Evolutionary conservation across 2,329 filamentous ascomycete species (phyloP), one percentile per base, ranked within the genome.

Genomic region (Diaporthe sp.): DNA sequence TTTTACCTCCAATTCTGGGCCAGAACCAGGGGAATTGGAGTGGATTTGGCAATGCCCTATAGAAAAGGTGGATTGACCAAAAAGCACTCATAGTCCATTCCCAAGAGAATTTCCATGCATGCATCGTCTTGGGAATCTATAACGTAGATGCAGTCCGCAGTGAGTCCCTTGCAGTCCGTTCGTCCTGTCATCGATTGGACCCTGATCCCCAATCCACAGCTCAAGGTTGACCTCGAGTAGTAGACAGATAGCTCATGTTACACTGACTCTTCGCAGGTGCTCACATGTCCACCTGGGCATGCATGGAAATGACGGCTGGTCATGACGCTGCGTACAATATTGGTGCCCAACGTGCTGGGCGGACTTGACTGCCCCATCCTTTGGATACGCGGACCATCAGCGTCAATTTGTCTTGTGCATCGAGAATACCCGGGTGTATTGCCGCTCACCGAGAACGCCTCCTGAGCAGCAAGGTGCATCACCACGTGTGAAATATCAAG

Each of bases 1-100:
- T 68, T 54, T 68, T 68, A 42, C 47, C 64, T 68, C 64, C 64
- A 68, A 68, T 54, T 68, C 64, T 13, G n/a, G 33, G n/a, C 30
- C 64, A 28, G 33, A 22, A 7, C n/a, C n/a, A 30, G 33, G 45
- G n/a, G 30, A 25, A 2, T 25, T 15, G 7, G 61, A 25, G 30
- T 50, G 10, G 17, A 66, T 66, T 35, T 50, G 19, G 4, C 25
- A 42, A 22, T 57, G 30, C 54, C 28, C 17, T 30, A 33, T 17
- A 22, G 28, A 22, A 12, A 4, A 33, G 19, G 17, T 4, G 28
- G 42, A 66, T 47, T 47, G 40, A 17, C 22, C 25, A 28, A 30
- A 13, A 30, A 13, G 3, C 8, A 30, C 38, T 15, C 7, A 22
- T 19, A 3, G n/a, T 30, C 25, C n/a, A 45, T 45, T 66, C 15